phyloP scores from a whole-genome alignment of 306 rosid species.

The Vigna nakashimae region DNA sequence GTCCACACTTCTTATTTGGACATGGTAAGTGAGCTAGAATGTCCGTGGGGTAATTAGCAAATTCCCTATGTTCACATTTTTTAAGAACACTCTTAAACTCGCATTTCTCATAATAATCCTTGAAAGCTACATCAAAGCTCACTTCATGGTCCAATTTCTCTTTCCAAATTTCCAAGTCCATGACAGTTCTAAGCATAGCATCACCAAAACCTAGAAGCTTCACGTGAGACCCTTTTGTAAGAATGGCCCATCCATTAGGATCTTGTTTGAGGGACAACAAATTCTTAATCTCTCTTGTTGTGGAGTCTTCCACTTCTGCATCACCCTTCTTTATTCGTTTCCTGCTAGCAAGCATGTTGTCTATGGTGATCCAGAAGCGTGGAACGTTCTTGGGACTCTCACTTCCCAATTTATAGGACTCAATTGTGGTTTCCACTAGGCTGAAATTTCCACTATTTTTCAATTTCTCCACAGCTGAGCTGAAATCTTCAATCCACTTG shows the following conservation, averaged over 20 bases:
- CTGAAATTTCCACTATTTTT: conserved; percentile 7
- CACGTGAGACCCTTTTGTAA: conserved; percentile 31
- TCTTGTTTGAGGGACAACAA: conserved; percentile 39
- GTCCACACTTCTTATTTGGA: conserved; percentile 35
- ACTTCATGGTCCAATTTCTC: conserved; percentile 4
- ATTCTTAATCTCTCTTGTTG: conserved; percentile 23
- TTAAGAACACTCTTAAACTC: neutral
- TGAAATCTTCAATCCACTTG: conserved; percentile 30
- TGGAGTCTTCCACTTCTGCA: neutral
- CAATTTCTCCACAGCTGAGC: conserved; percentile 15
- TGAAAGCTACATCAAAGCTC: conserved; percentile 33
- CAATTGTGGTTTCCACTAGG: conserved; percentile 31
- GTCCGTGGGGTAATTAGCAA: conserved; percentile 36
- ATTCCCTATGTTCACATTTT: conserved; percentile 34
- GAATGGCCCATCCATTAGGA: conserved; percentile 38
- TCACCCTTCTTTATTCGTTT: neutral
- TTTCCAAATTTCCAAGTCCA: conserved; percentile 19
- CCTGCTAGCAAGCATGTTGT: conserved; percentile 33
- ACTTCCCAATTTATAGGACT: conserved; percentile 28
- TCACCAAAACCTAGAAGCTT: conserved; percentile 38
- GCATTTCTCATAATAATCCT: conserved; percentile 14
- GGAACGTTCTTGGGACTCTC: conserved; percentile 4
- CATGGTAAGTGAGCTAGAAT: conserved; percentile 38
- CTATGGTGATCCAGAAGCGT: conserved; percentile 40
- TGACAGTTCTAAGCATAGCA: neutral